A percentile compares a stretch with the other conserved stretches of the same genome.
Conservation (phyloP, 768 basidiomycete species). For the Neoboletus subvelutipes region DNA sequence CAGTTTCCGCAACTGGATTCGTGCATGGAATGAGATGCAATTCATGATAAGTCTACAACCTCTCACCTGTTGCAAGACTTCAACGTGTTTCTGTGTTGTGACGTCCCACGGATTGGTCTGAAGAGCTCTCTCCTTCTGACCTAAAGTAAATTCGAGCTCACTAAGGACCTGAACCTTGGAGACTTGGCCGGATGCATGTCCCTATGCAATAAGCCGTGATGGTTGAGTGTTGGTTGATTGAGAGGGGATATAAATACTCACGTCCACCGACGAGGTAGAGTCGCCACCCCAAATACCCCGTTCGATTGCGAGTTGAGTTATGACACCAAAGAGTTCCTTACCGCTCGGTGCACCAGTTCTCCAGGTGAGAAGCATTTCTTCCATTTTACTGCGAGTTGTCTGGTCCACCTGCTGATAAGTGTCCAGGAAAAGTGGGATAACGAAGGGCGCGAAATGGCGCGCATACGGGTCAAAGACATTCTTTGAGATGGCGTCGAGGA, state of each 20-base stretch:
- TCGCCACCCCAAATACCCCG: constrained; percentile 75
- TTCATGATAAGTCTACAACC: neutral
- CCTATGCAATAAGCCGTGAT: constrained; percentile 24
- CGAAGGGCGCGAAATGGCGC: constrained; percentile 76
- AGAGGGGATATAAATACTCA: constrained; percentile 30
- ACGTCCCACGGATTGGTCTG: constrained; percentile 75
- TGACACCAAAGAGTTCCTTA: constrained; percentile 80
- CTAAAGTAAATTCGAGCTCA: constrained; percentile 78
- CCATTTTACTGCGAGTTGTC: constrained; percentile 88
- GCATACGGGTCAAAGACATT: constrained; percentile 95
- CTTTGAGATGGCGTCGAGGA: constrained; percentile 96
- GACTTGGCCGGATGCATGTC: constrained; percentile 47
- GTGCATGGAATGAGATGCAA: constrained; percentile 4
- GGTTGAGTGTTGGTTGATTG: neutral
- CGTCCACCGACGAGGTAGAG: constrained; percentile 37
- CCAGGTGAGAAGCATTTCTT: constrained; percentile 97
- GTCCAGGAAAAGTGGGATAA: constrained; percentile 81
- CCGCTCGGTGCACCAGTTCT: constrained; percentile 78
- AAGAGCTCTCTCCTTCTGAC: constrained; percentile 73
- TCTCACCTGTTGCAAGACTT: constrained; percentile 78
- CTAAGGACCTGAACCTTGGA: constrained; percentile 78
- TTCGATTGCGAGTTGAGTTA: constrained; percentile 82
- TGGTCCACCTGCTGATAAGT: constrained; percentile 87
- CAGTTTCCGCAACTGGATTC: constrained; percentile 60
- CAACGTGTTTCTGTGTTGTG: constrained; percentile 66